phyloP scores from a whole-genome alignment of 2,329 filamentous ascomycete genomes.

The Epichloe sibirici region DNA sequence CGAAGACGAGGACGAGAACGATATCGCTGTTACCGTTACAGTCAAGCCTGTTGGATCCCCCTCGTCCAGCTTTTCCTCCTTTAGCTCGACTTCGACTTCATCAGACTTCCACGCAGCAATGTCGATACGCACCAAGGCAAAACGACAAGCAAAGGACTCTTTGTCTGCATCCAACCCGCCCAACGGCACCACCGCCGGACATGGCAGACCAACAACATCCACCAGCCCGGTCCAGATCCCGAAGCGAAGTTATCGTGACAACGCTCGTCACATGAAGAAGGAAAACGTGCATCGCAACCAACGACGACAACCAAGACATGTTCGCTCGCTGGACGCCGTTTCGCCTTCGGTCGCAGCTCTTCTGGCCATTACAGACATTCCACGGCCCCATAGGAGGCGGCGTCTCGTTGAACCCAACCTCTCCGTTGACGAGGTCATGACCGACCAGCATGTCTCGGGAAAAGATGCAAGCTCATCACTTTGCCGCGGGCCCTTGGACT shows the following conservation, averaged over 20 bases:
- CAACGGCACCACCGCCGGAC: constrained; percentile 16
- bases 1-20: neutral
- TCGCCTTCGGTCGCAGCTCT: constrained; percentile 49
- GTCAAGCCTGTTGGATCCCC: constrained; percentile 1
- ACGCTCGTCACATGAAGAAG: constrained; percentile 24
- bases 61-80: constrained; percentile 1
- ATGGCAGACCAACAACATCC: constrained; percentile 21
- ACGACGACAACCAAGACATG: constrained; percentile 24
- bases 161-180: constrained; percentile 17
- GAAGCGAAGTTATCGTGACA: constrained; percentile 26
- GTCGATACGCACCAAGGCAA: constrained; percentile 21
- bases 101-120: constrained; percentile 19
- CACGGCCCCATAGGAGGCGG: constrained; percentile 25
- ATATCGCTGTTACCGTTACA: constrained; percentile 1
- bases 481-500: constrained; percentile 42
- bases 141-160: constrained; percentile 14
- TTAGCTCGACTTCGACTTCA: constrained; percentile 6
- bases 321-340: constrained; percentile 40
- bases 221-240: constrained; percentile 46
- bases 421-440: constrained; percentile 45
- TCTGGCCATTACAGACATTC: constrained; percentile 50
- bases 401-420: constrained; percentile 20
- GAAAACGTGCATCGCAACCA: constrained; percentile 26
- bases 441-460: constrained; percentile 40
- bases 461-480: constrained; percentile 46